Evolutionary conservation across 768 basidiomycete genomes (phyloP).

Genomic region (Leccinum sublutescens): DNA sequence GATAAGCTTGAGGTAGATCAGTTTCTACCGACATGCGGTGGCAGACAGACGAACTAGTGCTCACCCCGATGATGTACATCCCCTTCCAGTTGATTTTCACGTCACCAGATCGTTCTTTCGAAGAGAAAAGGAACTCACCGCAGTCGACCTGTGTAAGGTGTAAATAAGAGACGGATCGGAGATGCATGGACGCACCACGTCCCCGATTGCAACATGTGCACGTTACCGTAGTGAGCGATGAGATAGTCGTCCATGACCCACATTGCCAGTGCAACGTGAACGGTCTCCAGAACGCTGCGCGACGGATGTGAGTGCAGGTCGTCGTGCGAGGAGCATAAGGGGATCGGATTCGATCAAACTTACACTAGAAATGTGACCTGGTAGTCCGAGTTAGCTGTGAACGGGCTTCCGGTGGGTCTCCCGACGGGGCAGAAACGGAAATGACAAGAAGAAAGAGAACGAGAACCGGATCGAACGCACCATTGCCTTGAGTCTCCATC

Average conservation of each 20-base stretch:
- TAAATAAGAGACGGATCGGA: background rate
- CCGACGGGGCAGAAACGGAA: background rate
- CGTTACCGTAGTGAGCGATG: conserved; percentile 18
- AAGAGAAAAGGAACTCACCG: conserved; percentile 13
- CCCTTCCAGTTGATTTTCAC: conserved; percentile 5
- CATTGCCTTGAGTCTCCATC: conserved; percentile 18
- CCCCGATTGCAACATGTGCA: conserved; percentile 6
- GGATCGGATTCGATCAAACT: background rate
- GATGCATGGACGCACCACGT: conserved; percentile 19
- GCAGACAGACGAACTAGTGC: background rate
- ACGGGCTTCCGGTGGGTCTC: background rate
- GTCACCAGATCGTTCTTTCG: background rate
- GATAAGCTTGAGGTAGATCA: conserved; percentile 19
- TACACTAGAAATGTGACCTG: conserved; percentile 27
- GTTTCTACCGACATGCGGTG: background rate
- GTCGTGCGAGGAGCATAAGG: background rate
- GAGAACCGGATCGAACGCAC: conserved; percentile 11
- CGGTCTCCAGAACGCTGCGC: conserved; percentile 21
- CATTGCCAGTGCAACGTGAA: conserved; percentile 23
- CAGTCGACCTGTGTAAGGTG: conserved; percentile 11
- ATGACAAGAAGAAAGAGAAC: background rate
- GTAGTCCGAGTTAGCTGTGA: background rate
- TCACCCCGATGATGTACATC: conserved; percentile 25
- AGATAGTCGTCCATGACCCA: conserved; percentile 26
- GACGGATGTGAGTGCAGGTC: background rate